Evolutionary conservation across 108 stramenopile species (phyloP), one percentile per base, ranked within the genome.

Genomic region (Skeletonema costatum): DNA sequence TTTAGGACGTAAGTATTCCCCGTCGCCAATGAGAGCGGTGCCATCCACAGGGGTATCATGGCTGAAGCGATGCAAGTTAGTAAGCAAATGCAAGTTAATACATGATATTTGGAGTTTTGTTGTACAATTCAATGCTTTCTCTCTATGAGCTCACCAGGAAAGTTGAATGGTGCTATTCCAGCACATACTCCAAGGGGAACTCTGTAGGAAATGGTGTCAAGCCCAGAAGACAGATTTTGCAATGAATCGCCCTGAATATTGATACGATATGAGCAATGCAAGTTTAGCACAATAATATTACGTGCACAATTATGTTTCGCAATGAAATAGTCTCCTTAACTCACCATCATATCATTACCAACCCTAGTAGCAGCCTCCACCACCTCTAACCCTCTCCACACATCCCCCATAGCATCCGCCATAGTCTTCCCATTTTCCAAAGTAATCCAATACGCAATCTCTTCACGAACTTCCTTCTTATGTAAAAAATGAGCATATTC

Each of bases 21-120:
- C 5, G 87, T 86, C 17, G 91, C 83, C 10, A 78, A 33, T 30
- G 97, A 93, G 13, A 98, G 69, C 5, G 98, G 97, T 70, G 97
- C 89, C 90, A 96, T 98, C 99, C 97, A 98, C 16, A 95, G 78
- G 1, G 97, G 95, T 42, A 98, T 95, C 97, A 98, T 98, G 48
- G 95, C 94, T 7, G 11, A 41, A 10, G 39, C 39, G 36, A 41
- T 41, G 9, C 39, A 41, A 41, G 39, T 41, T 41, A 41, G 36
- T 1, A 25, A 25, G 25, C 25, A 36, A 6, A 36, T 41, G 9
- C 39, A 41, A 41, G 39, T 41, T 41, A 41, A 5, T 1, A 36
- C 36, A 36, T 36, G 36, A 36, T 36, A 6, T 36, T 36, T 9
- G 4, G 0, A 36, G 6, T 36, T 6, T 9, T 36, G 8, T 36